A percentile compares a stretch with the other conserved stretches of the same genome.
These are phyloP conservation scores for Protomyces pachydermus DNA, from an alignment of 1,139 yeast species.

Conservation along the genomic window DNA sequence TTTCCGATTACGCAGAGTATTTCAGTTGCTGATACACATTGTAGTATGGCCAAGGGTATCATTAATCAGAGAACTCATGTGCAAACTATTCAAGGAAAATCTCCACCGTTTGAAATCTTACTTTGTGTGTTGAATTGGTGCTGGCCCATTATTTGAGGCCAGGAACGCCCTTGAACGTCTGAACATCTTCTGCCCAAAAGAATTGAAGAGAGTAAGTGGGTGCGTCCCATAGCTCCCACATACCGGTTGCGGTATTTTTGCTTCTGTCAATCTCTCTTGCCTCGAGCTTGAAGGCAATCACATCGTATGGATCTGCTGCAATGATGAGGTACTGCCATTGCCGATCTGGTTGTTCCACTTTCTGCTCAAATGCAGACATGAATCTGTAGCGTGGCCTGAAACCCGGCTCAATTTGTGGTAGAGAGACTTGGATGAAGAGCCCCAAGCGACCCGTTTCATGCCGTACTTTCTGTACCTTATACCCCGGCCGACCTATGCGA, in stretches of 20 bases:
- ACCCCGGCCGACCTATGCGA: constrained; percentile 70
- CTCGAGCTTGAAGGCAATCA: constrained; percentile 65
- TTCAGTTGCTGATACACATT: too few species aligned
- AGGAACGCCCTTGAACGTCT: constrained; percentile 29
- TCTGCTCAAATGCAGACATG: constrained; percentile 70
- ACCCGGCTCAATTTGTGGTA: constrained; percentile 46
- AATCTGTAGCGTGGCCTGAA: constrained; percentile 60
- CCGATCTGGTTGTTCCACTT: constrained; percentile 45
- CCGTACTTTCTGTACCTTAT: constrained; percentile 60
- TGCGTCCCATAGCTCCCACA: constrained; percentile 69
- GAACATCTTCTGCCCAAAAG: constrained; percentile 44
- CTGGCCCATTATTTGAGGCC: constrained; percentile 6
- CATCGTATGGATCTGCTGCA: constrained; percentile 81
- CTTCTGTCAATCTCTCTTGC: constrained; percentile 52
- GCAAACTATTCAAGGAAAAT: background rate
- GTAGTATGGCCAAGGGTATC: too few species aligned
- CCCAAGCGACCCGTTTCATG: constrained; percentile 59
- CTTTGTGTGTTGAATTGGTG: background rate
- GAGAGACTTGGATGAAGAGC: constrained; percentile 53
- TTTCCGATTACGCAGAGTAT: too few species aligned
- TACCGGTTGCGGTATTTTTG: constrained; percentile 38
- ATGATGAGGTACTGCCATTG: constrained; percentile 62
- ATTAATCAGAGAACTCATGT: background rate
- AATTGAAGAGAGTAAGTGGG: constrained; percentile 67
- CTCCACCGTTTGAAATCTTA: background rate